Conservation (phyloP, 2,329 filamentous ascomycete genomes). For the Pseudocercospora eumusae region DNA sequence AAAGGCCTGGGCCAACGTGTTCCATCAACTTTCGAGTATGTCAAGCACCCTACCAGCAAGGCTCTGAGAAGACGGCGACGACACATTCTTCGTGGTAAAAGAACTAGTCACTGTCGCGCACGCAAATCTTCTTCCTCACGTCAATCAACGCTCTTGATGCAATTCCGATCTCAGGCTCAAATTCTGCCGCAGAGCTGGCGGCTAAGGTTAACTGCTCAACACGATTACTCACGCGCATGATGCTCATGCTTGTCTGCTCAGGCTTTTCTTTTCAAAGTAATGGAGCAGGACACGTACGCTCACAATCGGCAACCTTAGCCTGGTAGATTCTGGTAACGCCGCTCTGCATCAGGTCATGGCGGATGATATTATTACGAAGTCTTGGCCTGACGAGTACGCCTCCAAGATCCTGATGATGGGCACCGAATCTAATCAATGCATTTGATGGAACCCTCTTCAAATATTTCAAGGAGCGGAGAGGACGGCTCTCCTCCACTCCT, state of each 20-base stretch:
- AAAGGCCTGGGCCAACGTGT: no score
- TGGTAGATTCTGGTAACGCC: background rate
- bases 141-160: background rate
- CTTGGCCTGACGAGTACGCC: conserved; percentile 27
- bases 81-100: background rate
- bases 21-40: no score
- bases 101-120: background rate
- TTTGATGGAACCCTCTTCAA: no score
- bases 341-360: background rate
- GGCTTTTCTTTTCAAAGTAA: background rate
- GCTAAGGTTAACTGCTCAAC: background rate
- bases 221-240: background rate
- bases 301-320: background rate
- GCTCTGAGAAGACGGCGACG: background rate
- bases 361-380: background rate
- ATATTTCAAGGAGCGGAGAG: background rate
- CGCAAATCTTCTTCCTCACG: conserved; percentile 1
- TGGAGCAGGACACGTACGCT: background rate
- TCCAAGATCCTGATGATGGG: conserved; percentile 10
- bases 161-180: background rate
- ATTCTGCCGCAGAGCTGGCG: background rate
- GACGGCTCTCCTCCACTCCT: no score
- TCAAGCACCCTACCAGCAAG: no score
- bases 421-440: no score
- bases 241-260: background rate